These are phyloP conservation scores for Eucalyptus brandiana DNA, from an alignment of 345 rosid genomes.

Conservation along the genomic window DNA sequence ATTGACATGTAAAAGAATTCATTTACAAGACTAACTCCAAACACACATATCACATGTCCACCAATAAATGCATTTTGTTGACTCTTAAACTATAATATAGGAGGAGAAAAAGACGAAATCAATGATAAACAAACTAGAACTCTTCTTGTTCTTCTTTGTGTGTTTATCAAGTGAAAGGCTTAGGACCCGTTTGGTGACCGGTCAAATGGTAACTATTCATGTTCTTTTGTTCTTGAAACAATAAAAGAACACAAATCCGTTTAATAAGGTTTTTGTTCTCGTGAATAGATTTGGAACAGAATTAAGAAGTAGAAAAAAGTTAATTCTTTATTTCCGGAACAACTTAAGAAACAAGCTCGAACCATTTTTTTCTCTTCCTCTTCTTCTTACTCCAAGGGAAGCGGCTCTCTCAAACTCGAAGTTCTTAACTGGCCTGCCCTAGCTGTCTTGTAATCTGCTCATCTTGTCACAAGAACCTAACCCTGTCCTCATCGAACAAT, in stretches of 20 bases:
- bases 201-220: background rate
- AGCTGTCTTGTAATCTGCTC: background rate
- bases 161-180: background rate
- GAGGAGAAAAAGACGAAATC: background rate
- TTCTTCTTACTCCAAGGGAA: background rate
- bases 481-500: background rate
- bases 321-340: fast-evolving
- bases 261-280: no score
- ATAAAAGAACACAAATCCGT: no score
- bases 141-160: background rate
- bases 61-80: background rate
- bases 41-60: background rate
- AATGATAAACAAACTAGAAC: background rate
- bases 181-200: fast-evolving
- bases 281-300: no score
- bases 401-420: background rate
- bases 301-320: no score
- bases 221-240: background rate
- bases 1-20: background rate
- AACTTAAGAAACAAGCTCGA: no score
- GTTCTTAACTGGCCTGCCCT: background rate
- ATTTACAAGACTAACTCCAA: background rate
- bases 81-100: background rate
- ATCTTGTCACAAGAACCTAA: background rate
- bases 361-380: no score